Evolutionary conservation across 2,329 filamentous ascomycete species (phyloP), one percentile per base, ranked within the genome.

Genomic region (Aspergillus novoparasiticus): DNA sequence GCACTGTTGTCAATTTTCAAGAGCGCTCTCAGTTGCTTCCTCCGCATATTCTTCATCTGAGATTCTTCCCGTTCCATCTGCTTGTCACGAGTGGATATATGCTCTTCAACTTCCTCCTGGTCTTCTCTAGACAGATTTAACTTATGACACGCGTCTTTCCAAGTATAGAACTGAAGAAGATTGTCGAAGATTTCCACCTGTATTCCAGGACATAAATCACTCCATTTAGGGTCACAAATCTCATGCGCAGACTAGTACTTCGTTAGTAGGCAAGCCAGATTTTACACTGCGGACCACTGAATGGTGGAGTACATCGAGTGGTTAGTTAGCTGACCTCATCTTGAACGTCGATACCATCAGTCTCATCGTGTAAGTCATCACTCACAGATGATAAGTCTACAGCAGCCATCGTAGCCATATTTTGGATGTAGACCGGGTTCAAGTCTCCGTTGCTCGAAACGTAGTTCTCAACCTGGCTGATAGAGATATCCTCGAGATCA

Each of bases 171-270:
- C 16, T 69, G 61, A 28, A 73, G 57, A 32, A 79, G 67, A 55
- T 78, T 79, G 12, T 71, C 64, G 21, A 73, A 61, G 16, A 80
- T 79, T 57, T 80, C 78, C 4, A 73, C 69, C 60, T 76, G 74
- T 23, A 80, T 66, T 4, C 66, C 68, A 19, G 64, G 66, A 19
- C 69, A 67, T 6, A 80, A 64, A 43, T 79, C 75, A 23, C 53
- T 59, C 78, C 78, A 80, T 57, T 68, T 45, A 11, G 72, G 72
- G 36, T 69, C 54, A 5, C 58, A 46, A 11, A 64, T 62, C 55
- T 66, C 30, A 32, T 12, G 32, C 48, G 34, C 16, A 16, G 46
- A 14, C 64, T 60, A 41, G 21, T 36, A 19, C 32, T n/a, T 28
- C 32, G 56, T 62, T 36, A 62, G 60, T 21, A 16, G 32, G 53